Percentiles rank a stretch among this genome's conserved stretches.
phyloP scores from a whole-genome alignment of 345 rosid genomes.

The Camelina neglecta region DNA sequence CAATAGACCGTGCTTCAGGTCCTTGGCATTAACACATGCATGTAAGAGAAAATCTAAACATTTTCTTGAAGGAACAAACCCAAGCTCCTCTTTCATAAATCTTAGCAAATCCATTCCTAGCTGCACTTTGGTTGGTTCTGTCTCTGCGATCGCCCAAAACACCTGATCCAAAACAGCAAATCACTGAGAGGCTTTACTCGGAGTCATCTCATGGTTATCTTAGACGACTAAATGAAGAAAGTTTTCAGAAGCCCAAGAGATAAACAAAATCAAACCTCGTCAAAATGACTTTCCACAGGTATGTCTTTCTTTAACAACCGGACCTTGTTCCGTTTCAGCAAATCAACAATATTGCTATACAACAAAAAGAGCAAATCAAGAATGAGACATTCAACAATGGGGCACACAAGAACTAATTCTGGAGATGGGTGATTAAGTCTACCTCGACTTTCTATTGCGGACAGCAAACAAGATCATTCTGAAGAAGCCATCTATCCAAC shows the following conservation, averaged over 20 bases:
- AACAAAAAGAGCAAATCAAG: conserved; percentile 35
- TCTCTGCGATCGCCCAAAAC: conserved; percentile 55
- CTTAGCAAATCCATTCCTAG: conserved; percentile 69
- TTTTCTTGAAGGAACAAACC: conserved; percentile 68
- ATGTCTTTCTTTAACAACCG: conserved; percentile 51
- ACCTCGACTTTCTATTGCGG: conserved; percentile 65
- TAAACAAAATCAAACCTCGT: conserved; percentile 62
- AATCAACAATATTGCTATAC: conserved; percentile 58
- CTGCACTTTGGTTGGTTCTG: conserved; percentile 52
- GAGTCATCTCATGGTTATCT: too few relatives aligned
- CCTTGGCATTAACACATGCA: conserved; percentile 68
- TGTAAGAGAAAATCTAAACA: conserved; percentile 80
- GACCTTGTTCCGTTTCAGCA: conserved; percentile 64
- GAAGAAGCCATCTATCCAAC: conserved; percentile 73
- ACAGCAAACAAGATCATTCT: conserved; percentile 61
- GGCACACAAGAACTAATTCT: background rate
- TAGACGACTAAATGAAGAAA: conserved; percentile 1
- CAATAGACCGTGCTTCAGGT: conserved; percentile 48
- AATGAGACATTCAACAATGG: conserved; percentile 20
- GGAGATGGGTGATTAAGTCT: conserved; percentile 14
- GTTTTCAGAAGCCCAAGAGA: conserved; percentile 5
- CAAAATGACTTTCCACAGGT: conserved; percentile 55
- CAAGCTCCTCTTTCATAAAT: conserved; percentile 64
- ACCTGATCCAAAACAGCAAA: conserved; percentile 47
- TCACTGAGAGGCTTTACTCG: background rate